Evolutionary conservation across 1,284 basidiomycete species (phyloP).

Genomic region (Tremellales sp.): DNA sequence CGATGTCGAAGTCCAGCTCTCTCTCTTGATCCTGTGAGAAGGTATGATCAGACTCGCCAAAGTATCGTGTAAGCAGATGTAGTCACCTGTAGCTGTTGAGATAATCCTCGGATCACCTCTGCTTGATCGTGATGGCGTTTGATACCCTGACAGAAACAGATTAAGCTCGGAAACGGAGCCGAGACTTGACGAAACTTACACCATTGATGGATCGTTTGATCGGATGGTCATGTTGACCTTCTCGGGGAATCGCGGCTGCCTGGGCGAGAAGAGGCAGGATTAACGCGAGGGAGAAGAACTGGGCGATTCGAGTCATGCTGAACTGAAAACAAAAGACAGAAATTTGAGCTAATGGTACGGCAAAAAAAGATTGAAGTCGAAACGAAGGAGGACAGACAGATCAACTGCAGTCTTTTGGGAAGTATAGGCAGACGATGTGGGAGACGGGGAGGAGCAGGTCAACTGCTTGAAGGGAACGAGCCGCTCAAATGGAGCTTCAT

Average conservation of each 20-base stretch:
- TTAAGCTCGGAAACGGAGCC: neutral
- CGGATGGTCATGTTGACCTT: neutral
- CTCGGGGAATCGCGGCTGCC: neutral
- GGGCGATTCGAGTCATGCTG: neutral
- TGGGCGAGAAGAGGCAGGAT: neutral
- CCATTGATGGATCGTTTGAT: neutral
- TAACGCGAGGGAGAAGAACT: neutral
- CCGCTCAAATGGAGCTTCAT: too few relatives aligned
- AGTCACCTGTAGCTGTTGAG: neutral
- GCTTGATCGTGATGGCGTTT: neutral
- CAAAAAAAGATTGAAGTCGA: too few relatives aligned
- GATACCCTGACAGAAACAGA: neutral
- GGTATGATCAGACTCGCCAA: neutral
- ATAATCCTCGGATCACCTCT: neutral
- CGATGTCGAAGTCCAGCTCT: too few relatives aligned
- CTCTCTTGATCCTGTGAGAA: too few relatives aligned
- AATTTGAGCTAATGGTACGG: too few relatives aligned
- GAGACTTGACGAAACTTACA: too few relatives aligned
- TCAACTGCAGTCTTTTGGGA: neutral
- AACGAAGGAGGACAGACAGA: neutral
- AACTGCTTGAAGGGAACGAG: neutral
- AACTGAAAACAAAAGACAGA: too few relatives aligned
- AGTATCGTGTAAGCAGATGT: neutral
- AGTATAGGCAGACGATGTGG: too few relatives aligned
- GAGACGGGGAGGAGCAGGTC: neutral